Evolutionary conservation across 2,329 filamentous ascomycete genomes (phyloP), one percentile per base, ranked within the genome.

Genomic region (Diaporthe helianthi): DNA sequence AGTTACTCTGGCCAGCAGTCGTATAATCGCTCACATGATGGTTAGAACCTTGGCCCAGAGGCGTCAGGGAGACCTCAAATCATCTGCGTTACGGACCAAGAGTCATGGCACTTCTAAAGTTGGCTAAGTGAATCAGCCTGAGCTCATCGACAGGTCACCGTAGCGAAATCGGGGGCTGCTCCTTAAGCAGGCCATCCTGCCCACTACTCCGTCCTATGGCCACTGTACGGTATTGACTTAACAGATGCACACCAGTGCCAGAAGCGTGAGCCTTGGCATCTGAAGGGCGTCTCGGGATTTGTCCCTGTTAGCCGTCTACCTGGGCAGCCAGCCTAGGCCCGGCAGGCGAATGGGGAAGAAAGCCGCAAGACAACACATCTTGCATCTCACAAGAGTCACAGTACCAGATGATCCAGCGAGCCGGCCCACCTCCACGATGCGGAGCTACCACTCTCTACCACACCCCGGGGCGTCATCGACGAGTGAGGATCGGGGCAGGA

Each of bases 361-460:
- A 71, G 19, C 69, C 55, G 64, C 44, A 36, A 64, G 70, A 71
- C 71, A 73, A 69, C 70, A 68, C 71, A 73, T 60, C 71, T 64
- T 73, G 71, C 71, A 73, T 71, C 58, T 17, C 53, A 63, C 60
- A 69, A 64, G 67, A 69, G 71, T 73, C 71, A 73, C 71, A 73
- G 63, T 72, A 71, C 68, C 67, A 69, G 61, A 69, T 47, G 65
- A 67, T 41, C 60, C 68, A 72, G 71, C 60, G 68, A 58, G 60
- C 52, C 60, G 66, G 58, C 69, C 66, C 69, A 68, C 69, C 60
- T 47, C 69, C 51, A 53, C 58, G 22, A 67, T 55, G 64, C 64
- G 52, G 64, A 67, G 64, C 46, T 22, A 67, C 64, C 52, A 58
- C 41, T 38, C 52, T 58, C 51, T 49, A 10, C 44, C 58, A 46